Evolutionary conservation across 2,329 filamentous ascomycete genomes (phyloP).

Genomic region (Remersonia thermophila): DNA sequence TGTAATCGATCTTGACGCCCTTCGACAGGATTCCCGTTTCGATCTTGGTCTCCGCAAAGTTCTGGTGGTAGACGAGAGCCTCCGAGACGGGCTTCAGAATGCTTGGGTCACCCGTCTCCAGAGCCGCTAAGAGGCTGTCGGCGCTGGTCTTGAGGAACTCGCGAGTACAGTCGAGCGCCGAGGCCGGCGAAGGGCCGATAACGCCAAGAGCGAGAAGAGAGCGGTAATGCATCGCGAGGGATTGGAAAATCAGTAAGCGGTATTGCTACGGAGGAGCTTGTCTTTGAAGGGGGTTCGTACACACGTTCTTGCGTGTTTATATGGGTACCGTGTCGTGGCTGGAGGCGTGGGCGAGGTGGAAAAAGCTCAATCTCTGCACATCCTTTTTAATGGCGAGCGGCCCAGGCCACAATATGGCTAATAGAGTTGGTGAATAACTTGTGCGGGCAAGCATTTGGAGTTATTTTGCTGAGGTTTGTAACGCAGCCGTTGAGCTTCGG

Average conservation of each 20-base stretch:
- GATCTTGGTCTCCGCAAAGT: conserved; percentile 8
- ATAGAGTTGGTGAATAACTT: too few relatives aligned
- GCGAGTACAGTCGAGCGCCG: conserved; percentile 13
- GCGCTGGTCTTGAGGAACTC: conserved; percentile 13
- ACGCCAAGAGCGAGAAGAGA: conserved; percentile 1
- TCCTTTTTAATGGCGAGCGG: too few relatives aligned
- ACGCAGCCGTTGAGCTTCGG: conserved; percentile 1
- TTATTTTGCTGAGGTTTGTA: not conserved
- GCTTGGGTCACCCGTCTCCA: conserved; percentile 13
- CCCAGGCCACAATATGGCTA: too few relatives aligned
- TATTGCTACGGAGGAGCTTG: too few relatives aligned
- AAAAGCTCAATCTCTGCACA: too few relatives aligned
- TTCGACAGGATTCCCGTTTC: conserved; percentile 14
- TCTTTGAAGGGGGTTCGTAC: too few relatives aligned
- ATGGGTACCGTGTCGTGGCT: too few relatives aligned
- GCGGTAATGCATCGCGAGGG: not conserved
- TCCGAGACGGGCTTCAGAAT: conserved; percentile 10
- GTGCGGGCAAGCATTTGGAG: too few relatives aligned
- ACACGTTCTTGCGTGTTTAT: too few relatives aligned
- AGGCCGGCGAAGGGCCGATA: conserved; percentile 1
- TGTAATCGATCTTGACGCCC: conserved; percentile 17
- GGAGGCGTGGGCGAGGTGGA: too few relatives aligned
- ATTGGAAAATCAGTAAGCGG: too few relatives aligned
- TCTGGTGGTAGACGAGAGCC: conserved; percentile 12
- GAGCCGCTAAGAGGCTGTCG: conserved; percentile 15